Conservation (phyloP, 129 eudicot species). For the Centella asiatica region DNA sequence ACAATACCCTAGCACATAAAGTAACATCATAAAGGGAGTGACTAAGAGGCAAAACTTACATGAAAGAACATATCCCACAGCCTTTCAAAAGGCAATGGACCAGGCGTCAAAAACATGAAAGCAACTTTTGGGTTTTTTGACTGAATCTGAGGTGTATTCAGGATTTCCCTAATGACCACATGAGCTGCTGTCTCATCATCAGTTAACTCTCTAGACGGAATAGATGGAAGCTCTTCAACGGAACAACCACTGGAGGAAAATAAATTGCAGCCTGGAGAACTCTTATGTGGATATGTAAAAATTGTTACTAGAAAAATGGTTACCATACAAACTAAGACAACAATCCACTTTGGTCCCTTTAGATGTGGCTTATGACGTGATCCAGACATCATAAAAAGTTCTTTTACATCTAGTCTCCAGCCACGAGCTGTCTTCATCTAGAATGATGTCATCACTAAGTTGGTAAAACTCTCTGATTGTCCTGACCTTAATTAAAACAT, state of each 20-base stretch:
- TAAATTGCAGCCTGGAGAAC: constrained; percentile 36
- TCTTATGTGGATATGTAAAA: constrained; percentile 32
- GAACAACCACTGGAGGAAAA: constrained; percentile 45
- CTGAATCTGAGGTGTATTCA: constrained; percentile 34
- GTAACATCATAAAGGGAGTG: not conserved
- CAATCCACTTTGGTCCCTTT: constrained; percentile 45
- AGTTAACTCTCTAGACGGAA: constrained; percentile 45
- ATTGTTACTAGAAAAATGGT: constrained; percentile 34
- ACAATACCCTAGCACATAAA: not conserved
- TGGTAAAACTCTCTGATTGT: constrained; percentile 1
- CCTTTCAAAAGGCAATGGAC: constrained; percentile 49
- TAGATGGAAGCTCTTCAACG: constrained; percentile 21
- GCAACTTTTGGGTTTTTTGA: constrained; percentile 46
- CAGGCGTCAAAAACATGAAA: constrained; percentile 57
- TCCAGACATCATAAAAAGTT: constrained; percentile 34
- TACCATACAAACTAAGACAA: constrained; percentile 32
- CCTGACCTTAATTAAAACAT: constrained; percentile 10
- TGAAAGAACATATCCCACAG: constrained; percentile 65
- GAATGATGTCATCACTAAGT: constrained; percentile 29
- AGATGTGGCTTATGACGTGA: constrained; percentile 47
- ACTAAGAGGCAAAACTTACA: constrained; percentile 27
- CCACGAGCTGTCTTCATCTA: constrained; percentile 45
- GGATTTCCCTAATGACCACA: constrained; percentile 44
- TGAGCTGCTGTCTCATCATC: constrained; percentile 52
- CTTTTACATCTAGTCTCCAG: constrained; percentile 42